These are phyloP conservation scores for Trichosporon coremiiforme DNA, from an alignment of 1,284 basidiomycete species.

Conservation along the genomic window DNA sequence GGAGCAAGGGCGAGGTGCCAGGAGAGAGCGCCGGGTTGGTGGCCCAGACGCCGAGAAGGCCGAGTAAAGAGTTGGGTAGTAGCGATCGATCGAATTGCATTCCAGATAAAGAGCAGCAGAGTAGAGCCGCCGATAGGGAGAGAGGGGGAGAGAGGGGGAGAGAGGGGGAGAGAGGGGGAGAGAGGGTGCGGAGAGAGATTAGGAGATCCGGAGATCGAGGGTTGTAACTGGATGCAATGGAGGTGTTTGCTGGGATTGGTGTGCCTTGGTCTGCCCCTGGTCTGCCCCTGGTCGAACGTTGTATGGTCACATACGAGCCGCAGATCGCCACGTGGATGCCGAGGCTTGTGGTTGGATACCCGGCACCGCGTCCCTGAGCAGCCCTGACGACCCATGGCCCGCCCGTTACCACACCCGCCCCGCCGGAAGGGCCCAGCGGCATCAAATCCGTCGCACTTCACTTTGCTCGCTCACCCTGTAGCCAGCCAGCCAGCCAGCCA, in stretches of 20 bases:
- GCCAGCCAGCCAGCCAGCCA: no score
- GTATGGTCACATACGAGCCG: neutral
- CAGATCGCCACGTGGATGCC: neutral
- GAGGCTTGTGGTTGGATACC: neutral
- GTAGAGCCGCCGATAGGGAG: neutral
- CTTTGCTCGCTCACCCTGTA: no score
- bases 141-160: no score
- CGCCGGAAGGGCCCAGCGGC: neutral
- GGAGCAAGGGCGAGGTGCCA: neutral
- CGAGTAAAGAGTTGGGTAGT: neutral
- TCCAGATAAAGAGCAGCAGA: neutral
- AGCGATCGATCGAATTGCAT: neutral
- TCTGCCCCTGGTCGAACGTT: no score
- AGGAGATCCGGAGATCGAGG: no score
- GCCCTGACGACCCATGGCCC: neutral
- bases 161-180: no score
- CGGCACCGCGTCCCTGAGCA: neutral
- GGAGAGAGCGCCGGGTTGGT: neutral
- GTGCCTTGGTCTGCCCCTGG: neutral
- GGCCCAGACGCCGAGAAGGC: neutral
- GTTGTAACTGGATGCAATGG: neutral
- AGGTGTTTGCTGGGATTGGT: neutral
- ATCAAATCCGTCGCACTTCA: neutral
- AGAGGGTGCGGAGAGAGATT: no score
- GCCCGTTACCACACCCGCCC: constrained; percentile 2